Conservation (phyloP, 2,329 filamentous ascomycete species). For the Sporothrix pseudoabietina region DNA sequence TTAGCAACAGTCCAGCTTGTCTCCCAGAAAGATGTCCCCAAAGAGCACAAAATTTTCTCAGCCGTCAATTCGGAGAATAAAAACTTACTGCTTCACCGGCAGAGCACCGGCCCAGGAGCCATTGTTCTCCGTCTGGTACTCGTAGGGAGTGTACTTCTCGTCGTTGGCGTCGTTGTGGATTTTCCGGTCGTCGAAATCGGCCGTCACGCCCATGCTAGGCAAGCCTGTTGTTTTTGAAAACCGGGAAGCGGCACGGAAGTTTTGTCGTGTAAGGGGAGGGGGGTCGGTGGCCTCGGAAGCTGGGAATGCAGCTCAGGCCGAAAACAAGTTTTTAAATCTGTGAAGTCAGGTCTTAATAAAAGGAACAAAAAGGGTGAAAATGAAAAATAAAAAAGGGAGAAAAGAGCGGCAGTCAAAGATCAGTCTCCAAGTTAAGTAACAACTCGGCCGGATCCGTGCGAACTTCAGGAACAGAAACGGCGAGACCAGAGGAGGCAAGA, state of each 20-base stretch:
- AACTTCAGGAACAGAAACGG: background rate
- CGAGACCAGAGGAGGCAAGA: background rate
- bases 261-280: slow-evolving; percentile 5
- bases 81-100: slow-evolving; percentile 81
- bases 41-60: slow-evolving; percentile 13
- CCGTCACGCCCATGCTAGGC: slow-evolving; percentile 70
- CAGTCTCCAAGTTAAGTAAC: background rate
- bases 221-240: slow-evolving; percentile 43
- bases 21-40: too few relatives aligned
- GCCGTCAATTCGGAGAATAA: slow-evolving; percentile 38
- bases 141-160: slow-evolving; percentile 69
- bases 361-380: too few relatives aligned
- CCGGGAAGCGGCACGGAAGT: background rate
- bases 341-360: background rate
- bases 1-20: slow-evolving; percentile 21
- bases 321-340: background rate
- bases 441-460: slow-evolving; percentile 14
- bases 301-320: slow-evolving; percentile 17
- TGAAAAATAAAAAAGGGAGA: background rate
- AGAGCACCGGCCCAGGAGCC: slow-evolving; percentile 89
- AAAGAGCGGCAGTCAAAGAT: too few relatives aligned
- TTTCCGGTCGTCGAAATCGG: slow-evolving; percentile 70
- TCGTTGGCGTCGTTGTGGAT: slow-evolving; percentile 62
- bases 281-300: slow-evolving; percentile 17
- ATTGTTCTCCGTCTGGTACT: slow-evolving; percentile 86